Evolutionary conservation across 106 monocot species (phyloP).

Genomic region (Narthecium ossifragum): DNA sequence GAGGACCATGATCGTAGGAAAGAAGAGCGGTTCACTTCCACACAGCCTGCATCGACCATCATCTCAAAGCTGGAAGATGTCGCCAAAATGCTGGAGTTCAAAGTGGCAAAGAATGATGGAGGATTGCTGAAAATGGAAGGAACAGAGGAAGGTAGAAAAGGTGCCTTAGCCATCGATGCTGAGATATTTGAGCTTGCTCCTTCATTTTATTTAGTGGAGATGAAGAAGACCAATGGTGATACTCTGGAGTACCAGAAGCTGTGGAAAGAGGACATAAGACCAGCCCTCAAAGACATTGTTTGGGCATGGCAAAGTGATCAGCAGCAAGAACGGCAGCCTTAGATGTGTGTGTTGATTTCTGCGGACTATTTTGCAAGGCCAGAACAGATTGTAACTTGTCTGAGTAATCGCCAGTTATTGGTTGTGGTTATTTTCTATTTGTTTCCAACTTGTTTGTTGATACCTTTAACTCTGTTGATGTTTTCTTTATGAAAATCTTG

Average conservation of each 20-base stretch:
- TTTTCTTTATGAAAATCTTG: neutral
- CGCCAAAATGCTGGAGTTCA: constrained; percentile 15
- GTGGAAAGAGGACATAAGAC: constrained; percentile 37
- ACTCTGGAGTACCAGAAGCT: constrained; percentile 41
- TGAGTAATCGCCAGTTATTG: neutral
- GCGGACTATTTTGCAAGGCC: neutral
- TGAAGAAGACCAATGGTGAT: constrained; percentile 34
- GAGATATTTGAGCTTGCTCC: constrained; percentile 30
- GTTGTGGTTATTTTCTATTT: neutral
- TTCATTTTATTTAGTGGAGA: constrained; percentile 26
- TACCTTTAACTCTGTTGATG: neutral
- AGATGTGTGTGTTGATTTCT: no score
- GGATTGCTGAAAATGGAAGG: constrained; percentile 29
- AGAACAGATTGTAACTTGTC: neutral
- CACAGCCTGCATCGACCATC: constrained; percentile 16
- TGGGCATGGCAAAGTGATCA: constrained; percentile 40
- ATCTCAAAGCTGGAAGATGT: constrained; percentile 31
- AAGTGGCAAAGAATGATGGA: constrained; percentile 20
- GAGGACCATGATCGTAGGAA: constrained; percentile 18
- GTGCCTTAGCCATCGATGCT: constrained; percentile 22
- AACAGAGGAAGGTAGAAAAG: constrained; percentile 24
- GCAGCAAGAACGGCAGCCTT: neutral
- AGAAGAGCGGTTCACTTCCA: constrained; percentile 28
- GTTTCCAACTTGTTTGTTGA: neutral
- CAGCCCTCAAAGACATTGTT: constrained; percentile 33